Base-by-base conservation (phyloP, 345 rosid species). In the Eucalyptus marginata region DNA sequence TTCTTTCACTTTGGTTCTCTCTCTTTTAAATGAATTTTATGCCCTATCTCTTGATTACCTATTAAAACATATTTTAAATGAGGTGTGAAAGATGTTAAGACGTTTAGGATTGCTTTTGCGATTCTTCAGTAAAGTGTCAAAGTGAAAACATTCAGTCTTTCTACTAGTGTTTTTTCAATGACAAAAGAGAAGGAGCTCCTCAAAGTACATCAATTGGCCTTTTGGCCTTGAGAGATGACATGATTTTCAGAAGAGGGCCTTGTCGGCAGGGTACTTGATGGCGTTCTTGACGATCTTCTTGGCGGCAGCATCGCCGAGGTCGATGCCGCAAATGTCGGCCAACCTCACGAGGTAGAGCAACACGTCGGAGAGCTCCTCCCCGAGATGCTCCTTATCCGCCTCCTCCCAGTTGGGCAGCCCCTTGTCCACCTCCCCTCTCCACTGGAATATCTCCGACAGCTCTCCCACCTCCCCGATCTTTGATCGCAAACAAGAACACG, bases 391-490 rank as follows among this genome's bases (percentile, higher is more conserved):
- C 88, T 95, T 97, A 88, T 96, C 98, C 46, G 96, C 98, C 88
- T 97, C 99, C 92, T 94, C 91, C 98, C 98, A 97, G 86, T 90
- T 98, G 8, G 98, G 96, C 86, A 96, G 91, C 44, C 99, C 99
- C 90, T 88, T 95, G 49, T 96, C 93, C 6, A 97, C 99, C 94
- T 97, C 99, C 25, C 99, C 99, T 92, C 92, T 96, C 99, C 99
- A 97, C 80, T 97, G 99, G 87, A 97, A 97, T 93, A 97, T 97
- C 96, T 95, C 97, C 22, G 99, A 96, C 22, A 97, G 89, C 89
- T 97, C 99, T 86, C 99, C 99, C 31, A 97, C 97, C 93, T 97
- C 99, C 33, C 98, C 99, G 76, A 97, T 96, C 99, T 97, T 56
- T 8, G 58, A 52, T 56, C 62, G 40, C 86, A 62, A 5, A 50